These are phyloP conservation scores for Coemansia sp. DNA, from an alignment of 192 early-diverging fungal species.

Conservation along the genomic window DNA sequence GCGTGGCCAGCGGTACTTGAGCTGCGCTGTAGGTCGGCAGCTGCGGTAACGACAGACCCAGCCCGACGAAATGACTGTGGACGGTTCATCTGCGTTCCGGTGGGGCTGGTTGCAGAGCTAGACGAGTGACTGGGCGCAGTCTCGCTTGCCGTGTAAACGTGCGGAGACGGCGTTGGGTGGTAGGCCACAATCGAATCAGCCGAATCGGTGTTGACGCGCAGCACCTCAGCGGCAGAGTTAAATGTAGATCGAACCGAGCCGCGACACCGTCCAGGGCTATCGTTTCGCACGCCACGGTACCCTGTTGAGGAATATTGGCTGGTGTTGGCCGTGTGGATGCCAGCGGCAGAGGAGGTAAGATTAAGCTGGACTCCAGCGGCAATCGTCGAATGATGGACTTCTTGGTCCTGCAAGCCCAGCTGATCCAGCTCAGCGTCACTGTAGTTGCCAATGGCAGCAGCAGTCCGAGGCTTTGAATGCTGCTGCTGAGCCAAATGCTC, in stretches of 20 bases:
- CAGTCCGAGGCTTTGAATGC: not conserved
- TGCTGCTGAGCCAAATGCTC: not conserved
- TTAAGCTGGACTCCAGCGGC: conserved; percentile 33
- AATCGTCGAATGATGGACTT: conserved; percentile 29
- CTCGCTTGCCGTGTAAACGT: not conserved
- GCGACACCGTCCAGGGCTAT: conserved; percentile 21
- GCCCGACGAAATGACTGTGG: conserved; percentile 16
- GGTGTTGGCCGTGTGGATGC: not conserved
- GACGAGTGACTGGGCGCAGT: conserved; percentile 3
- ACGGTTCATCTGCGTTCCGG: conserved; percentile 13
- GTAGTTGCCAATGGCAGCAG: not conserved
- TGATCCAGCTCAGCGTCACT: conserved; percentile 10
- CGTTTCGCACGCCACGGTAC: conserved; percentile 42
- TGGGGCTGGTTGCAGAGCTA: conserved; percentile 19
- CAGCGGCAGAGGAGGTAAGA: not conserved
- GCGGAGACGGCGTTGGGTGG: conserved; percentile 16
- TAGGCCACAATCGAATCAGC: not conserved
- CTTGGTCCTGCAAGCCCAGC: not conserved
- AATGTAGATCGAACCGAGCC: conserved; percentile 38
- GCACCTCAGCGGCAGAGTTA: conserved; percentile 8
- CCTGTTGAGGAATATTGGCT: not conserved
- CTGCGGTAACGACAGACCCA: conserved; percentile 17
- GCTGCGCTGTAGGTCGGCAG: conserved; percentile 38
- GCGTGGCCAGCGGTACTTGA: conserved; percentile 10
- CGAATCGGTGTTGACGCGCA: conserved; percentile 10